A percentile compares a stretch with the other conserved stretches of the same genome.
Conservation (phyloP, 106 monocot genomes). For the Dioscorea dumetorum region DNA sequence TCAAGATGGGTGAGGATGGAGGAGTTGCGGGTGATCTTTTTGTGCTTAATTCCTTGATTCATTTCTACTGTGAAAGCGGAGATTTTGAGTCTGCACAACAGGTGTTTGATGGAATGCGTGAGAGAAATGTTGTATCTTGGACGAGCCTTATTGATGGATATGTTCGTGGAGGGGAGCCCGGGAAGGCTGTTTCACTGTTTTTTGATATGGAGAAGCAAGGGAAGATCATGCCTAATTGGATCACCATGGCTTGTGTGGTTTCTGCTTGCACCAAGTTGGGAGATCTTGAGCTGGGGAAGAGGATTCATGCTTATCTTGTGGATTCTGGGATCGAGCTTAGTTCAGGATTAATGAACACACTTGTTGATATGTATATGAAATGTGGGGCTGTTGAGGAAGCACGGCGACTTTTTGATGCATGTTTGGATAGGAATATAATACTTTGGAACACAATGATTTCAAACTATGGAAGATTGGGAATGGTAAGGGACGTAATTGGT, state of each 20-base stretch:
- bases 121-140: constrained; percentile 49
- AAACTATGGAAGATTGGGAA: constrained; percentile 23
- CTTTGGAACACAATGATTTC: constrained; percentile 41
- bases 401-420: constrained; percentile 17
- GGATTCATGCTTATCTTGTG: constrained; percentile 14
- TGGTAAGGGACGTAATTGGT: constrained; percentile 13
- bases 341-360: constrained; percentile 15
- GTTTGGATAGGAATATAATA: constrained; percentile 18
- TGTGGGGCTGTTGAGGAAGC: constrained; percentile 20
- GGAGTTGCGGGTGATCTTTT: constrained; percentile 3
- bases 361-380: constrained; percentile 41
- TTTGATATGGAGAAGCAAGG: constrained; percentile 18
- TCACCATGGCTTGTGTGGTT: constrained; percentile 32
- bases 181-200: constrained; percentile 23
- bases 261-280: constrained; percentile 31
- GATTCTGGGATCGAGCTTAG: constrained; percentile 22
- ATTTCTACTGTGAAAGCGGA: constrained; percentile 9
- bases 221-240: constrained; percentile 12
- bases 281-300: constrained; percentile 19
- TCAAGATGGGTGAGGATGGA: constrained; percentile 5
- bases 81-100: constrained; percentile 16
- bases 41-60: constrained; percentile 3
- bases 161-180: constrained; percentile 11
- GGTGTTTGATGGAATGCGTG: constrained; percentile 33
- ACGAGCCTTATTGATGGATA: constrained; percentile 41